Evolutionary conservation across 352 stramenopile genomes (phyloP).

Genomic region (Pythium phragmiticola): DNA sequence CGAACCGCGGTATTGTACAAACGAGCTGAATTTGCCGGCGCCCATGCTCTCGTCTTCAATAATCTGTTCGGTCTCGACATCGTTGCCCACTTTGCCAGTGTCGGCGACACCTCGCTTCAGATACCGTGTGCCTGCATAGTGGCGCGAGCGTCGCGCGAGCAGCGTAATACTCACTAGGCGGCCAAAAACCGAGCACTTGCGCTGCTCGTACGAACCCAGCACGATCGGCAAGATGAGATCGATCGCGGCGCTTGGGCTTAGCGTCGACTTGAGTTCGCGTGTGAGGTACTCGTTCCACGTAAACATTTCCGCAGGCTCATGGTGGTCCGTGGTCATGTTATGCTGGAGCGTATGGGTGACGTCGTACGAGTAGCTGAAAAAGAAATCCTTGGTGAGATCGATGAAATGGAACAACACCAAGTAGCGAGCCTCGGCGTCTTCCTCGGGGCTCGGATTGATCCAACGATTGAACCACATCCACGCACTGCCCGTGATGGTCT

Average conservation of each 20-base stretch:
- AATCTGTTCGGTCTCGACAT: conserved; percentile 99
- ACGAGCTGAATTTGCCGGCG: conserved; percentile 93
- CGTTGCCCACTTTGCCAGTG: conserved; percentile 98
- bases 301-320: conserved; percentile 92
- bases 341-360: conserved; percentile 97
- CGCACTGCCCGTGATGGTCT: conserved; percentile 25
- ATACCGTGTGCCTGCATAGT: conserved; percentile 99
- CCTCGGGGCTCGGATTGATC: conserved; percentile 80
- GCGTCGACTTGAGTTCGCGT: conserved; percentile 85
- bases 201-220: conserved; percentile 96
- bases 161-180: conserved; percentile 95
- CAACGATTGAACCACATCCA: conserved; percentile 80
- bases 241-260: conserved; percentile 81
- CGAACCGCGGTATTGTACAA: conserved; percentile 97
- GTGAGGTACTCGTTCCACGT: conserved; percentile 98
- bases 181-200: conserved; percentile 96
- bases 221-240: conserved; percentile 90
- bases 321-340: conserved; percentile 92
- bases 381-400: conserved; percentile 99
- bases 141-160: conserved; percentile 93
- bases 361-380: conserved; percentile 99
- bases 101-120: conserved; percentile 97
- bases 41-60: conserved; percentile 89
- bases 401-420: conserved; percentile 98
- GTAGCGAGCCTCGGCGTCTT: conserved; percentile 89